Evolutionary conservation across 192 early-diverging fungal species (phyloP).

Genomic region (Rhizoclosmatium globosum): DNA sequence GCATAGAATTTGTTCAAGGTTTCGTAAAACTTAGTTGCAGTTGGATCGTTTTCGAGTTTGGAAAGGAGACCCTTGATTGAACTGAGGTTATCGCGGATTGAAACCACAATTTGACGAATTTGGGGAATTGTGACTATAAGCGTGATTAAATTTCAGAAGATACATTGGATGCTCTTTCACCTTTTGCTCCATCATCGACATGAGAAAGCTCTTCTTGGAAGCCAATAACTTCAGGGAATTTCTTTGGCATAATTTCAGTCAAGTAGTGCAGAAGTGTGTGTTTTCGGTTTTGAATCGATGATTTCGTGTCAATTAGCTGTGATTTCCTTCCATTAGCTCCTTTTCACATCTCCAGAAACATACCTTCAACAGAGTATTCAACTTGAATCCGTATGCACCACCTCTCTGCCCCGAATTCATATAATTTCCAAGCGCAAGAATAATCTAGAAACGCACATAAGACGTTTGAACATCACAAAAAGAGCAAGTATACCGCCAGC

Average conservation of each 20-base stretch:
- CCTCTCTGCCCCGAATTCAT: conserved; percentile 61
- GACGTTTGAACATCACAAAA: neutral
- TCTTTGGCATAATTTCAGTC: conserved; percentile 51
- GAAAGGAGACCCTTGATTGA: conserved; percentile 47
- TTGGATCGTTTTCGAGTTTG: conserved; percentile 45
- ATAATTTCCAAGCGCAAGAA: conserved; percentile 64
- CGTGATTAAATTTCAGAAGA: neutral
- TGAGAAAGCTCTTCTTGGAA: conserved; percentile 50
- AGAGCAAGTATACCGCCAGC: conserved; percentile 39
- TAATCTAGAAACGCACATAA: conserved; percentile 39
- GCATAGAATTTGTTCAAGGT: conserved; percentile 48
- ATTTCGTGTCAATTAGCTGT: conserved; percentile 60
- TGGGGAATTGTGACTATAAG: conserved; percentile 51
- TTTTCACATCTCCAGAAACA: conserved; percentile 2
- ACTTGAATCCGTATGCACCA: conserved; percentile 61
- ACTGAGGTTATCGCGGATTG: conserved; percentile 50
- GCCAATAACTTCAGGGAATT: conserved; percentile 53
- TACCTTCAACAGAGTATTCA: conserved; percentile 60
- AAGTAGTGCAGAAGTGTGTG: conserved; percentile 60
- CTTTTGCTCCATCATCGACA: conserved; percentile 57
- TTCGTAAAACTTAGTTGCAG: conserved; percentile 30
- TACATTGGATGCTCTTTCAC: conserved; percentile 24
- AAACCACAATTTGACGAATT: conserved; percentile 46
- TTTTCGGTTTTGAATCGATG: conserved; percentile 47
- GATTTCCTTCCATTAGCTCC: neutral